Conservation (phyloP, 164 flowering plant species). For the Magnolia kwangsiensis region DNA sequence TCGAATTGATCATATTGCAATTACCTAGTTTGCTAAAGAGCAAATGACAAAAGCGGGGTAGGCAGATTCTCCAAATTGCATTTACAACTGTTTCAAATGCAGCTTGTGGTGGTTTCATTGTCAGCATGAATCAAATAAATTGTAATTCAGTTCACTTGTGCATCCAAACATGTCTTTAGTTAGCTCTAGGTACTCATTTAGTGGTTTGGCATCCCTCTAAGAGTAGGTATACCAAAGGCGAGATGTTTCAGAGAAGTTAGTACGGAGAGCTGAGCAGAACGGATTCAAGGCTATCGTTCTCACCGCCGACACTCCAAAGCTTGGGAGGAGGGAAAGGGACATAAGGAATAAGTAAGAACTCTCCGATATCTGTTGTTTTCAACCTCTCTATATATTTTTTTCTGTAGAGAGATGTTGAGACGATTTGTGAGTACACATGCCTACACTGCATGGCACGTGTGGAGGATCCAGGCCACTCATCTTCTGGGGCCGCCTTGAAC, state of each 20-base stretch:
- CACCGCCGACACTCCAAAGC: constrained; percentile 67
- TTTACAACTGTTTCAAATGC: too few species aligned
- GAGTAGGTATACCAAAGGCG: constrained; percentile 61
- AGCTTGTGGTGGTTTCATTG: too few species aligned
- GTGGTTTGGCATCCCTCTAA: not conserved
- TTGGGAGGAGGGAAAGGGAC: constrained; percentile 81
- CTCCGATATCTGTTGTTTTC: not conserved
- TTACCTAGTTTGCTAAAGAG: too few species aligned
- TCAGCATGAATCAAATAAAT: too few species aligned
- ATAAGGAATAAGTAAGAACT: constrained; percentile 59
- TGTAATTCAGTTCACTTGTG: not conserved
- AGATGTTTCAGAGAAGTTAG: constrained; percentile 58
- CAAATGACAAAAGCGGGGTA: too few species aligned
- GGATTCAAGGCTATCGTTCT: constrained; percentile 82
- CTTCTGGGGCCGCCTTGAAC: not conserved
- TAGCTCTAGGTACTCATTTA: not conserved
- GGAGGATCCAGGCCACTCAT: not conserved
- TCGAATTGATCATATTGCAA: too few species aligned
- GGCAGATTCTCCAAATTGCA: too few species aligned
- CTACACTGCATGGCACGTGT: too few species aligned
- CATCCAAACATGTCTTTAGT: not conserved
- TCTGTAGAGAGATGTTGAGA: not conserved
- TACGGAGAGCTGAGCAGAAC: constrained; percentile 75
- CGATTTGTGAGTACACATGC: too few species aligned
- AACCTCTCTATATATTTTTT: not conserved